Percentiles rank a stretch among this genome's conserved stretches.
These are phyloP conservation scores for Septoria petroselini DNA, from an alignment of 2,329 filamentous ascomycete species.

Conservation along the genomic window DNA sequence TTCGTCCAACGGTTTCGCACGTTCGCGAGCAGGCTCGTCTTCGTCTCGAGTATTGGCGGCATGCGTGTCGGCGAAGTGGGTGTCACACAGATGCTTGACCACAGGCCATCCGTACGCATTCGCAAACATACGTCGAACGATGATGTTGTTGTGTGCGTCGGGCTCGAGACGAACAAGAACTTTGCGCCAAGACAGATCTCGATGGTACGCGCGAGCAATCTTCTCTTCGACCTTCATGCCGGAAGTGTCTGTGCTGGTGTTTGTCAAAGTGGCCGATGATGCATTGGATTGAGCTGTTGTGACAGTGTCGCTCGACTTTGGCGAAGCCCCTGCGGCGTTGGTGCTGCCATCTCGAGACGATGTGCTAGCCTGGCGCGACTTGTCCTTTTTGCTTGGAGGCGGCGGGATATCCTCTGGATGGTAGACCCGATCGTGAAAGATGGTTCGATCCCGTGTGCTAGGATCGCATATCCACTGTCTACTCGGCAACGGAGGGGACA, in stretches of 20 bases:
- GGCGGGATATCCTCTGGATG: slow-evolving; percentile 89
- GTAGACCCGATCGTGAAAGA: slow-evolving; percentile 96
- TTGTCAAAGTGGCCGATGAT: slow-evolving; percentile 10
- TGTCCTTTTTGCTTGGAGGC: slow-evolving; percentile 54
- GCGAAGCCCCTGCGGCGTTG: slow-evolving; percentile 4
- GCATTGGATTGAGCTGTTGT: slow-evolving; percentile 8
- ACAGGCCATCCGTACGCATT: slow-evolving; percentile 99
- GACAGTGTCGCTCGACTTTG: slow-evolving; percentile 20
- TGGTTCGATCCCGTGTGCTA: slow-evolving; percentile 74
- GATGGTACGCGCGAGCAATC: slow-evolving; percentile 92
- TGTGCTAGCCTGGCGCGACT: slow-evolving; percentile 1
- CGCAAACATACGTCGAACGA: slow-evolving; percentile 92
- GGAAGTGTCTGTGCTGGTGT: slow-evolving; percentile 49
- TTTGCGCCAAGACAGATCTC: slow-evolving; percentile 89
- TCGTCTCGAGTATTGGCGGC: slow-evolving; percentile 65
- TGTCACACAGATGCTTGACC: slow-evolving; percentile 88
- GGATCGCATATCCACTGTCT: slow-evolving; percentile 82
- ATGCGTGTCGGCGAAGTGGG: slow-evolving; percentile 80
- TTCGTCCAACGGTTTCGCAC: slow-evolving; percentile 58
- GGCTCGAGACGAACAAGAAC: slow-evolving; percentile 93
- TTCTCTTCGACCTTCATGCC: slow-evolving; percentile 94
- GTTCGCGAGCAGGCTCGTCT: slow-evolving; percentile 63
- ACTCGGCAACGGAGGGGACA: slow-evolving; percentile 83
- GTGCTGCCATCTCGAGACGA: slow-evolving; percentile 2
- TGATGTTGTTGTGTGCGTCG: slow-evolving; percentile 97